Percentiles rank a stretch among this genome's conserved stretches.
Conservation (phyloP, 176 grass and related monocot genomes). For the Hyparrhenia diplandra region DNA sequence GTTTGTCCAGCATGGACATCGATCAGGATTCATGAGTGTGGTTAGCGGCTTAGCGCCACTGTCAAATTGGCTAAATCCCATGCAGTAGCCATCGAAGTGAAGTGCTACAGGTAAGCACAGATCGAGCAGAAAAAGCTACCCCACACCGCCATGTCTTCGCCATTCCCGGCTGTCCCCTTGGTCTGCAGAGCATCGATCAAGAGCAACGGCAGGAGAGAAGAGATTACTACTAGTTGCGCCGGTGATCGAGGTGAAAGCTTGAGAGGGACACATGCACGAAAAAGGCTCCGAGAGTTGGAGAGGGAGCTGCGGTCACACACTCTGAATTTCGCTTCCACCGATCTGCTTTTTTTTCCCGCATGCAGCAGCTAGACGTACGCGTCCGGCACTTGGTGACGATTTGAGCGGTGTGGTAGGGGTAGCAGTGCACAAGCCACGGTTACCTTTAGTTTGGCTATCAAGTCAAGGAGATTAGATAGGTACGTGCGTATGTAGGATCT, state of each 20-base stretch:
- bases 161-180: not conserved
- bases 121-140: not conserved
- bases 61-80: not conserved
- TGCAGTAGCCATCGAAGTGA: not conserved
- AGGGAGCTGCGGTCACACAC: not conserved
- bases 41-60: not conserved
- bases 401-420: not conserved
- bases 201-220: not conserved
- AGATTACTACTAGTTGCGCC: too few relatives aligned
- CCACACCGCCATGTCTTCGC: not conserved
- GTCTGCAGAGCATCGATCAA: not conserved
- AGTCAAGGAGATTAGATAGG: slow-evolving; percentile 3
- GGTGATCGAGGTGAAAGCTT: slow-evolving; percentile 16
- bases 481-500: too few relatives aligned
- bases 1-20: not conserved
- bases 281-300: not conserved
- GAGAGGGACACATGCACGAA: not conserved
- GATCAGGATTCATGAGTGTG: not conserved
- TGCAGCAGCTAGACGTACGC: too few relatives aligned
- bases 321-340: not conserved
- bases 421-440: not conserved
- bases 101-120: too few relatives aligned
- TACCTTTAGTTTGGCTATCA: not conserved
- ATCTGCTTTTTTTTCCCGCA: not conserved
- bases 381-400: not conserved